Conservation (phyloP, 495 filamentous ascomycete genomes). For the Parathielavia hyrcaniae region DNA sequence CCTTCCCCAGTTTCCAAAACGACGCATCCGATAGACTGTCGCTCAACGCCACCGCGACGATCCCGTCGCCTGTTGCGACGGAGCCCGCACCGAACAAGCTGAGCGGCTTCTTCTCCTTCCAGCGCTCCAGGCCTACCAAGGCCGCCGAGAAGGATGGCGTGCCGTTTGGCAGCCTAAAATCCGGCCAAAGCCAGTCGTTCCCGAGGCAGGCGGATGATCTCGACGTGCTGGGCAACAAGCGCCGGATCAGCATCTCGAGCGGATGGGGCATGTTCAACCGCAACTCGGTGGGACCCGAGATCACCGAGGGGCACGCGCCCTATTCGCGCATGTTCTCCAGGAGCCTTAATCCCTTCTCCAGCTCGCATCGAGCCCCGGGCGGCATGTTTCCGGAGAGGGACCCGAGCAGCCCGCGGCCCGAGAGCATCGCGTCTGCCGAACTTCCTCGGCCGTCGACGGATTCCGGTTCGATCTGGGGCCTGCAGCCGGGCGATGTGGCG, state of each 20-base stretch:
- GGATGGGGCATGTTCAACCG: constrained; percentile 53
- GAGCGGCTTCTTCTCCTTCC: constrained; percentile 55
- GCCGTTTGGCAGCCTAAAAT: constrained; percentile 64
- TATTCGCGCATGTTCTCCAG: constrained; percentile 36
- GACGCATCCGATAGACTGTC: constrained; percentile 38
- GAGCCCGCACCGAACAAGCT: constrained; percentile 32
- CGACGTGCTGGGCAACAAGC: constrained; percentile 37
- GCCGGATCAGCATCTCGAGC: constrained; percentile 47
- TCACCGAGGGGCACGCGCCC: constrained; percentile 31
- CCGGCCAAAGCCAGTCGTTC: constrained; percentile 76
- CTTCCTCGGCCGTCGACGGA: constrained; percentile 77
- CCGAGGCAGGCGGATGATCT: constrained; percentile 51
- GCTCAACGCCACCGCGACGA: constrained; percentile 23
- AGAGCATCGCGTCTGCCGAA: constrained; percentile 74
- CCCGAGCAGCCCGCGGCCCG: constrained; percentile 65
- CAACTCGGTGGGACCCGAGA: constrained; percentile 43
- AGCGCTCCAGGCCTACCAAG: constrained; percentile 62
- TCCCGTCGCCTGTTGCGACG: constrained; percentile 18
- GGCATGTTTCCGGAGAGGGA: constrained; percentile 62
- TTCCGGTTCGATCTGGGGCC: constrained; percentile 51
- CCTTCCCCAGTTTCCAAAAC: constrained; percentile 41
- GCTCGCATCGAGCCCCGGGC: constrained; percentile 58
- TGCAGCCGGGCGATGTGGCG: constrained; percentile 22
- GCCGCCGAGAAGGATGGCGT: constrained; percentile 61
- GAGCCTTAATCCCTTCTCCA: constrained; percentile 59